Percentiles rank a stretch among this genome's conserved stretches.
phyloP scores from a whole-genome alignment of 768 basidiomycete species.

The Termitomyces sp. region DNA sequence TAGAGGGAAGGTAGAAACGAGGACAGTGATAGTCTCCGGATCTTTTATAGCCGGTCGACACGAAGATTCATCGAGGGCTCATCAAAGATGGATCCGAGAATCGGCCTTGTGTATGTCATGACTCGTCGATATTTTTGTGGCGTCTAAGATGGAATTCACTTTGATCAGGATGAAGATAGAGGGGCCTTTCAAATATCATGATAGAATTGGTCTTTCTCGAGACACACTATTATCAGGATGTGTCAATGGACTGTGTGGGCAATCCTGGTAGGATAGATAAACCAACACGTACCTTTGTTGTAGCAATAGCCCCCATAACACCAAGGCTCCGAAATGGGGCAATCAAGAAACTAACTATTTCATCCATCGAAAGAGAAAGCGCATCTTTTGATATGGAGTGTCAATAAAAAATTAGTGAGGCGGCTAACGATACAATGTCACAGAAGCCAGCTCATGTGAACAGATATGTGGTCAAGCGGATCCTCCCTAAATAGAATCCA shows the following conservation, averaged over 20 bases:
- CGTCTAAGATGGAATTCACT: not conserved
- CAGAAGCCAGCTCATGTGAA: not conserved
- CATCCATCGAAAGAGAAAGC: too few relatives aligned
- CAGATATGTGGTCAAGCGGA: not conserved
- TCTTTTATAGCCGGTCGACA: not conserved
- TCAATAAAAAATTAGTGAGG: not conserved
- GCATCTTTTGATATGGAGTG: too few relatives aligned
- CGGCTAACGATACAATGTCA: not conserved
- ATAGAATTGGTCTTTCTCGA: not conserved
- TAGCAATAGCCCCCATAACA: too few relatives aligned
- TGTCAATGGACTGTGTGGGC: not conserved
- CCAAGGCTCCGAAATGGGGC: not conserved
- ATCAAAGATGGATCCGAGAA: not conserved
- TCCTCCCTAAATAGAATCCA: not conserved
- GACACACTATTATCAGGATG: not conserved
- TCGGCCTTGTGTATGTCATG: not conserved
- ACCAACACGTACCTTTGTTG: not conserved
- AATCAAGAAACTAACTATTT: not conserved
- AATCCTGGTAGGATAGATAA: not conserved
- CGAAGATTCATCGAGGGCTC: not conserved
- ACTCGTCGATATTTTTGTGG: not conserved
- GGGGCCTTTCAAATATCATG: not conserved
- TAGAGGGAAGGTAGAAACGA: not conserved
- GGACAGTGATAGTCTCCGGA: not conserved
- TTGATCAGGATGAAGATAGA: not conserved